Percentiles rank a stretch among this genome's conserved stretches.
Conservation (phyloP, 1,284 basidiomycete genomes). For the Cryptococcus sp. region DNA sequence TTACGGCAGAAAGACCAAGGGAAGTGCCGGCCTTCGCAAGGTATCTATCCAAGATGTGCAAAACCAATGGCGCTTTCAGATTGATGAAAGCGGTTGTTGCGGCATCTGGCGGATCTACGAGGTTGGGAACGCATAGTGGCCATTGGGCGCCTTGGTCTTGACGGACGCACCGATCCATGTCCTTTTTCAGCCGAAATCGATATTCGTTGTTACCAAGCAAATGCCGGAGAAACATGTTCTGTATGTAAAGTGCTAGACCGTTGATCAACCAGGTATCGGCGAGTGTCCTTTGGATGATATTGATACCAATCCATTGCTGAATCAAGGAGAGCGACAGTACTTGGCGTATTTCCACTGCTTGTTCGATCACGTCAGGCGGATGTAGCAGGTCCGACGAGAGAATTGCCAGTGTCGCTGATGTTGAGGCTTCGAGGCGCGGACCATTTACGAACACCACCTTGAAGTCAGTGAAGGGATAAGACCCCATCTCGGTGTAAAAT, state of each 20-base stretch:
- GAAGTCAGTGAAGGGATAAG: constrained; percentile 94
- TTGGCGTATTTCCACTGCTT: constrained; percentile 87
- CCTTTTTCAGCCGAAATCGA: constrained; percentile 90
- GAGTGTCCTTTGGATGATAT: constrained; percentile 92
- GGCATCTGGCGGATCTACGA: constrained; percentile 76
- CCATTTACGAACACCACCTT: constrained; percentile 96
- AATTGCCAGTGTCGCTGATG: constrained; percentile 80
- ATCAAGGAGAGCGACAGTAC: constrained; percentile 83
- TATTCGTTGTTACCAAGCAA: constrained; percentile 97
- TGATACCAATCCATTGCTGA: constrained; percentile 96
- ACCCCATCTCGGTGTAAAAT: constrained; percentile 92
- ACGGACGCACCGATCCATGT: constrained; percentile 89
- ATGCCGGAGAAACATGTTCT: constrained; percentile 81
- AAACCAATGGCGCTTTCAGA: constrained; percentile 89
- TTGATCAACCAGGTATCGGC: constrained; percentile 96
- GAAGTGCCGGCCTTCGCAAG: constrained; percentile 94
- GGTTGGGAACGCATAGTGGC: constrained; percentile 88
- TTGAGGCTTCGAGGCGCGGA: constrained; percentile 73
- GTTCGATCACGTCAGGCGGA: constrained; percentile 87
- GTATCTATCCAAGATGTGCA: constrained; percentile 92
- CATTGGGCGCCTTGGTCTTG: constrained; percentile 87
- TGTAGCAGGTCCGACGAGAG: constrained; percentile 82
- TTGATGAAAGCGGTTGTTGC: constrained; percentile 83
- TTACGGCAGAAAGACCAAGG: constrained; percentile 87
- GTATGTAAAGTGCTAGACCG: constrained; percentile 87